Evolutionary conservation across 2,329 filamentous ascomycete genomes (phyloP).

Genomic region (Paraphaeosphaeria sporulosa): DNA sequence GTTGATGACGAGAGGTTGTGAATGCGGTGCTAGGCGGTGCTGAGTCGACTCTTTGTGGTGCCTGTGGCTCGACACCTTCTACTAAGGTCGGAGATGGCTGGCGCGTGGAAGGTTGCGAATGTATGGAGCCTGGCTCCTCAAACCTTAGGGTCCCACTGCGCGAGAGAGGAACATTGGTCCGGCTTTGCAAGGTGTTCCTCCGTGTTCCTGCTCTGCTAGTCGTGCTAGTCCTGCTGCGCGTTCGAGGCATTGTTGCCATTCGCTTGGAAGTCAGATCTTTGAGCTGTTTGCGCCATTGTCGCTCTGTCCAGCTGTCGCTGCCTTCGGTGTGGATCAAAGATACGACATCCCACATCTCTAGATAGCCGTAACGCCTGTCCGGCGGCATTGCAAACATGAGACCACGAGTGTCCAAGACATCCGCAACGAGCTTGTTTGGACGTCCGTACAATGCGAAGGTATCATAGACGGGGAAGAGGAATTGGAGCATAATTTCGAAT

Average conservation of each 20-base stretch:
- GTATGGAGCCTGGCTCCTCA: conserved; percentile 51
- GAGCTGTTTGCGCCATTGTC: conserved; percentile 86
- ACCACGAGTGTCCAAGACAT: conserved; percentile 83
- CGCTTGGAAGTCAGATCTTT: conserved; percentile 86
- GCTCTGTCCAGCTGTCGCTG: conserved; percentile 80
- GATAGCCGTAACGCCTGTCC: conserved; percentile 84
- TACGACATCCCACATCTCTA: conserved; percentile 87
- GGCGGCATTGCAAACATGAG: conserved; percentile 99
- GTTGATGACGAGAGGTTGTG: conserved; percentile 51
- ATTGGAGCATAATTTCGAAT: conserved; percentile 94
- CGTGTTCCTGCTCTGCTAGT: conserved; percentile 40
- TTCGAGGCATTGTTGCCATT: conserved; percentile 63
- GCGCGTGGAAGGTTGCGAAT: conserved; percentile 55
- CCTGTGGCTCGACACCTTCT: conserved; percentile 33
- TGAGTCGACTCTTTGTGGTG: conserved; percentile 52
- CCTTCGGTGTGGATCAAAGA: conserved; percentile 79
- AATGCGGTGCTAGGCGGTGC: conserved; percentile 46
- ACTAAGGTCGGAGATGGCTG: conserved; percentile 52
- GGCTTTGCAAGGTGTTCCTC: conserved; percentile 53
- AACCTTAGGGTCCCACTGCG: conserved; percentile 49
- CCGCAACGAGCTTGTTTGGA: conserved; percentile 84
- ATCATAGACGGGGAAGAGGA: conserved; percentile 92
- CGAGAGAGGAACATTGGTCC: conserved; percentile 48
- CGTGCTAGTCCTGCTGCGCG: conserved; percentile 43
- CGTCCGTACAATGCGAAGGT: conserved; percentile 91